phyloP scores from a whole-genome alignment of 2,329 filamentous ascomycete species.

The Monosporascus sp. region DNA sequence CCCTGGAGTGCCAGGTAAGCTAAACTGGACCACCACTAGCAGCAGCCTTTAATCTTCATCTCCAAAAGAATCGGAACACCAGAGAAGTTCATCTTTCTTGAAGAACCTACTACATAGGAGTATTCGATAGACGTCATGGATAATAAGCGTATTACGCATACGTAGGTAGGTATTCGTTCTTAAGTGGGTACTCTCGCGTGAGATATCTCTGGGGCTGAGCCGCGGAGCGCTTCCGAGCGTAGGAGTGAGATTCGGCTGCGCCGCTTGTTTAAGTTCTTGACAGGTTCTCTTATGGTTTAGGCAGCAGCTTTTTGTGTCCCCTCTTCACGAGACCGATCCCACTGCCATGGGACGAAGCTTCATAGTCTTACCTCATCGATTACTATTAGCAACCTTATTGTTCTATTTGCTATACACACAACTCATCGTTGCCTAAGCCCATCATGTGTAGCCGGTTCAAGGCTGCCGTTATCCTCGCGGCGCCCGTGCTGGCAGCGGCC shows the following conservation, averaged over 20 bases:
- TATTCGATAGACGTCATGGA: no score
- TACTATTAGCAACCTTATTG: constrained; percentile 6
- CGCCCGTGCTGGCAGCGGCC: constrained; percentile 30
- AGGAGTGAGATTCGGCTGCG: not conserved
- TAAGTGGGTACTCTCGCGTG: not conserved
- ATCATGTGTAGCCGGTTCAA: constrained; percentile 31
- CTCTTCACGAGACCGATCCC: not conserved
- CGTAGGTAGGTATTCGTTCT: no score
- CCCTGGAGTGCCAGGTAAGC: not conserved
- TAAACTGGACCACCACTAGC: not conserved
- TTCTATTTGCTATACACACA: not conserved
- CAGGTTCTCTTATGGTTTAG: not conserved
- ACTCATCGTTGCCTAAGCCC: constrained; percentile 16
- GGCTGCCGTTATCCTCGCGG: constrained; percentile 30
- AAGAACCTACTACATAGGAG: not conserved
- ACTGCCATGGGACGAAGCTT: constrained; percentile 6
- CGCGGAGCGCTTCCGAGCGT: not conserved
- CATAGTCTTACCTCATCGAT: constrained; percentile 5
- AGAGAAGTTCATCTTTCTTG: no score
- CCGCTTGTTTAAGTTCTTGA: not conserved
- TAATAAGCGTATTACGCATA: no score
- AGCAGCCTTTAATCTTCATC: not conserved
- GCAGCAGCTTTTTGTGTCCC: not conserved
- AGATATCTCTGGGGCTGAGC: not conserved
- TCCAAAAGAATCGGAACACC: no score